Conservation (phyloP, 163 green algal genomes). For the Coccomyxa subellipsoidea region DNA sequence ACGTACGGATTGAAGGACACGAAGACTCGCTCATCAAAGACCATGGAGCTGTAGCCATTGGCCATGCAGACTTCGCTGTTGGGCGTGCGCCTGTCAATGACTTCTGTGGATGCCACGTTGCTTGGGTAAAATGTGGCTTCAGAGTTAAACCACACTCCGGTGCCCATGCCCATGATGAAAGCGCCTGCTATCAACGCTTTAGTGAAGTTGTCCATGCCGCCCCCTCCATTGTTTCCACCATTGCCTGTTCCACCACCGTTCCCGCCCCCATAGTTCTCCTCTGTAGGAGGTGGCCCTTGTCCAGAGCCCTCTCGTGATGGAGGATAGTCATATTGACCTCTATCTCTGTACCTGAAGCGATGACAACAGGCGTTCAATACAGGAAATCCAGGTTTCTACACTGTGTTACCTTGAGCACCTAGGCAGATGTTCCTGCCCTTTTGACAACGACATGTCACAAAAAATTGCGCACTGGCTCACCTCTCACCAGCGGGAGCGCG, state of each 20-base stretch:
- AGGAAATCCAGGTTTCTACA: no score
- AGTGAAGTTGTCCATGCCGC: conserved; percentile 52
- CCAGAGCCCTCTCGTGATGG: background rate
- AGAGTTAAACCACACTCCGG: conserved; percentile 85
- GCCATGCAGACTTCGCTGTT: conserved; percentile 97
- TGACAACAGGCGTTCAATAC: no score
- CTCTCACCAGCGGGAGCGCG: background rate
- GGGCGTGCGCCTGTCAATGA: conserved; percentile 91
- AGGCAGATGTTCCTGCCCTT: no score
- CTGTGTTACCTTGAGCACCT: no score
- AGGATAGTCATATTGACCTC: conserved; percentile 3
- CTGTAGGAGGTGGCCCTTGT: background rate
- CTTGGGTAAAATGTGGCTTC: conserved; percentile 70
- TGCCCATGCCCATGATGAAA: conserved; percentile 88
- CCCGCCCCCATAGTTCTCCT: conserved; percentile 3
- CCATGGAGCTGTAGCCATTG: conserved; percentile 93
- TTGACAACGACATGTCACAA: no score
- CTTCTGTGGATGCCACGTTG: conserved; percentile 91
- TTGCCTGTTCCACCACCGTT: background rate
- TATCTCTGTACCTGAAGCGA: background rate
- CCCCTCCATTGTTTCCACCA: background rate
- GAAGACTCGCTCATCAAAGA: conserved; percentile 97
- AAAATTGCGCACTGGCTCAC: background rate
- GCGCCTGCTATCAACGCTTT: conserved; percentile 83
- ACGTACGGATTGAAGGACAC: conserved; percentile 95